Evolutionary conservation across 2,329 filamentous ascomycete genomes (phyloP).

Genomic region (Elsinoe arachidis): DNA sequence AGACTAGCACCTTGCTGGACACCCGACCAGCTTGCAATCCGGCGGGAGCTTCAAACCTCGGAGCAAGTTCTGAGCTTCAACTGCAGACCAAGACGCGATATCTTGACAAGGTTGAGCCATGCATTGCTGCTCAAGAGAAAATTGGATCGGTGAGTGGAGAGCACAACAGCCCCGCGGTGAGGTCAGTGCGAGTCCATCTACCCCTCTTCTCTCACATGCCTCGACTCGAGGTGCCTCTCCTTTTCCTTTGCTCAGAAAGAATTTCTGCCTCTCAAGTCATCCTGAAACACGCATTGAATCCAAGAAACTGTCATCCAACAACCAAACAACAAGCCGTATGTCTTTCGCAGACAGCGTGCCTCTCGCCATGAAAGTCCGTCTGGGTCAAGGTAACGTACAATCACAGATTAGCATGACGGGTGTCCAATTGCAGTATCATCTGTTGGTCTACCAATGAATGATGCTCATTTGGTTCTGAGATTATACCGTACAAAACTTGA

Average conservation of each 20-base stretch:
- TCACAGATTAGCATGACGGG: conserved; percentile 14
- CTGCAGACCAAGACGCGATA: neutral
- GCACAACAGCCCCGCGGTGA: conserved; percentile 1
- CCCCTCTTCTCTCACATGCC: neutral
- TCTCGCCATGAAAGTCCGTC: conserved; percentile 6
- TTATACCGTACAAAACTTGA: conserved; percentile 73
- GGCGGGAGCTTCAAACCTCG: neutral
- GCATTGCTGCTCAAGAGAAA: conserved; percentile 6
- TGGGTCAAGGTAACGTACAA: conserved; percentile 14
- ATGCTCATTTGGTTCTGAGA: conserved; percentile 51
- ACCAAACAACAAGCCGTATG: conserved; percentile 7
- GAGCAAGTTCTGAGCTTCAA: neutral
- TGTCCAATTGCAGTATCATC: conserved; percentile 6
- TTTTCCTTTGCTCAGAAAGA: neutral
- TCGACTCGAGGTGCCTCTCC: neutral
- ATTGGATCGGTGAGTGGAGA: neutral
- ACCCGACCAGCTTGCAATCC: neutral
- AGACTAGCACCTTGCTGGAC: neutral
- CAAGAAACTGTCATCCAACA: neutral
- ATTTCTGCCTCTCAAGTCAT: neutral
- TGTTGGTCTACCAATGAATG: neutral
- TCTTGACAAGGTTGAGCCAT: neutral
- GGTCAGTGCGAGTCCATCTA: conserved; percentile 7
- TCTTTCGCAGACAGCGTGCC: conserved; percentile 9
- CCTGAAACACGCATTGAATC: neutral